Evolutionary conservation across 2,329 filamentous ascomycete genomes (phyloP), one percentile per base, ranked within the genome.

Genomic region (Ophiostoma australiae): DNA sequence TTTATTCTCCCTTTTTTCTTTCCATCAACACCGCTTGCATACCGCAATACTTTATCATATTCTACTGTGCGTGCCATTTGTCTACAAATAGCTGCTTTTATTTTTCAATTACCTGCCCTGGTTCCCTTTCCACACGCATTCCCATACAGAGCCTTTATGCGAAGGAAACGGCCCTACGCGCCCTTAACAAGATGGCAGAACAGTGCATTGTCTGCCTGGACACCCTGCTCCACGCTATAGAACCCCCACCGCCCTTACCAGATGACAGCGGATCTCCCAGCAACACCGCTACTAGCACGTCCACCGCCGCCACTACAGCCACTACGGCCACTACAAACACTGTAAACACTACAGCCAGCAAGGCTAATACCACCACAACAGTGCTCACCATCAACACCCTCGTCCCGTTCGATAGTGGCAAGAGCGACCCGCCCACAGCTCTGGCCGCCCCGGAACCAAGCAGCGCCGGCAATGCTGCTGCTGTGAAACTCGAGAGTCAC

Each of bases 181-280:
- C 67, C 68, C 39, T 35, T 66, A 66, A 68, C 72, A 70, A 70
- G 70, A 83, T 83, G 82, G 83, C 86, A 81, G 88, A 90, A 81
- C 87, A 89, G 82, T 90, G 87, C 82, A 90, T 90, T 80, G 87
- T 90, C 80, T 90, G 88, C 84, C 83, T 90, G 78, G 88, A 90
- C 77, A 85, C 84, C 78, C 82, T 74, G 67, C 72, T 90, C 73
- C 78, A 79, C 74, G 75, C 76, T 72, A 72, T 71, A 72, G 77
- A 77, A 72, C 73, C 75, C 73, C 73, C 75, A 73, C 74, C 67
- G 67, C 70, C 69, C 48, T 48, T 70, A 33, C 68, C 71, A 35
- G 72, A 70, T 52, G 70, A 72, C 44, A 67, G 41, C 61, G 71
- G 55, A 41, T 44, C 37, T 20, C n/a, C 39, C 66, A 27, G n/a